phyloP scores from a whole-genome alignment of 2,329 filamentous ascomycete genomes.

The Orbilia quercus region DNA sequence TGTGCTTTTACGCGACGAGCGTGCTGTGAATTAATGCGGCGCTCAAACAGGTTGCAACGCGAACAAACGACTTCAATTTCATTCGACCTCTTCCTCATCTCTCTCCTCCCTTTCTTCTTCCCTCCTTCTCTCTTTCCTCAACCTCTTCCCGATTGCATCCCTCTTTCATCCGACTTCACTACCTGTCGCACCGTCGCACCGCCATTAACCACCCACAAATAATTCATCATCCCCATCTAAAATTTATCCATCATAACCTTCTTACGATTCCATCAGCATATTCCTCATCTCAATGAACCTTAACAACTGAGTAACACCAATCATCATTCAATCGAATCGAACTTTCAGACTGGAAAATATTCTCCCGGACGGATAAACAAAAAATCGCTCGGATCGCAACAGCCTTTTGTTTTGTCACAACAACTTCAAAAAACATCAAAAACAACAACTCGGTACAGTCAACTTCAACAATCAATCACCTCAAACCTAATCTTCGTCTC shows the following conservation, averaged over 20 bases:
- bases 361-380: neutral
- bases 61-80: neutral
- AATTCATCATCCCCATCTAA: too few relatives aligned
- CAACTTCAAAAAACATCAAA: too few relatives aligned
- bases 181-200: neutral
- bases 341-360: neutral
- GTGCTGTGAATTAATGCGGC: neutral
- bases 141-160: too few relatives aligned
- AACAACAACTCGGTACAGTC: too few relatives aligned
- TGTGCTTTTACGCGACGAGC: slow-evolving; percentile 46
- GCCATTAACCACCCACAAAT: neutral
- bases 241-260: neutral
- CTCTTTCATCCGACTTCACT: too few relatives aligned
- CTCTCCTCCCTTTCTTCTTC: neutral
- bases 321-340: neutral
- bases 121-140: too few relatives aligned
- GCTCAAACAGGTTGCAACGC: slow-evolving; percentile 8
- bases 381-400: neutral
- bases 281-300: neutral
- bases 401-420: neutral
- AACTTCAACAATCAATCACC: too few relatives aligned
- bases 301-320: neutral
- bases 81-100: slow-evolving; percentile 1
- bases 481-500: too few relatives aligned
- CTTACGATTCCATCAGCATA: neutral